Percentiles rank a stretch among this genome's conserved stretches.
Conservation (phyloP, 805 yeast genomes). For the Lachancea nothofagi region DNA sequence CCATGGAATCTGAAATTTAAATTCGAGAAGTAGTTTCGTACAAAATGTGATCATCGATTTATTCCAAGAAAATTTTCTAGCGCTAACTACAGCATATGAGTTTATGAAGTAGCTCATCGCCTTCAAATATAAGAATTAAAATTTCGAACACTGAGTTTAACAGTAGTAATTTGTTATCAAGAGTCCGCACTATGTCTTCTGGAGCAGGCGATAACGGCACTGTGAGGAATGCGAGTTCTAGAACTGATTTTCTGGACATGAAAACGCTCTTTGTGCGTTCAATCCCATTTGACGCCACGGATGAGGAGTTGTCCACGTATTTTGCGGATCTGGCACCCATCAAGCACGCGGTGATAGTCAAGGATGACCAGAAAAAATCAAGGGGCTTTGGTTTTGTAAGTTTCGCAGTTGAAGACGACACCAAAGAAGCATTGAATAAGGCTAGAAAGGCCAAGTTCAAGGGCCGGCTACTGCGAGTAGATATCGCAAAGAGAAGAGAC, state of each 20-base stretch:
- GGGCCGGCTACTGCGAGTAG: constrained; percentile 64
- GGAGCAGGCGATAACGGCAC: background rate
- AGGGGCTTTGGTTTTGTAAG: constrained; percentile 96
- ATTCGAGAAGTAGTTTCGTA: too few species aligned
- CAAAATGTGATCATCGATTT: constrained; percentile 9
- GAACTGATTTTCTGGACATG: constrained; percentile 32
- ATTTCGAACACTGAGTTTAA: background rate
- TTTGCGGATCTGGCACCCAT: constrained; percentile 93
- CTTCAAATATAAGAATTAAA: background rate
- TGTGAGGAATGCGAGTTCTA: background rate
- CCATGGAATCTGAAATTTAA: too few species aligned
- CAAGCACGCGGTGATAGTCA: constrained; percentile 89
- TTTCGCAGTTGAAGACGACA: constrained; percentile 80
- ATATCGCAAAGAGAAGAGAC: constrained; percentile 88
- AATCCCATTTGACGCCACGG: constrained; percentile 73
- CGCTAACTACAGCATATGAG: background rate
- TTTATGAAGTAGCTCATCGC: constrained; percentile 5
- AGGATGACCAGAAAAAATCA: constrained; percentile 67
- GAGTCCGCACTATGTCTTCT: constrained; percentile 1
- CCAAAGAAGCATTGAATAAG: constrained; percentile 63
- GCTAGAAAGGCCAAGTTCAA: constrained; percentile 63
- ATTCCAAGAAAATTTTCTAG: constrained; percentile 6
- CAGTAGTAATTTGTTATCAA: too few species aligned
- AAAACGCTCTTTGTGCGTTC: constrained; percentile 80
- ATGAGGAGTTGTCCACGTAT: constrained; percentile 73